Base-by-base conservation (phyloP, 1,139 yeast genomes). In the Kluyveromyces sp. region DNA sequence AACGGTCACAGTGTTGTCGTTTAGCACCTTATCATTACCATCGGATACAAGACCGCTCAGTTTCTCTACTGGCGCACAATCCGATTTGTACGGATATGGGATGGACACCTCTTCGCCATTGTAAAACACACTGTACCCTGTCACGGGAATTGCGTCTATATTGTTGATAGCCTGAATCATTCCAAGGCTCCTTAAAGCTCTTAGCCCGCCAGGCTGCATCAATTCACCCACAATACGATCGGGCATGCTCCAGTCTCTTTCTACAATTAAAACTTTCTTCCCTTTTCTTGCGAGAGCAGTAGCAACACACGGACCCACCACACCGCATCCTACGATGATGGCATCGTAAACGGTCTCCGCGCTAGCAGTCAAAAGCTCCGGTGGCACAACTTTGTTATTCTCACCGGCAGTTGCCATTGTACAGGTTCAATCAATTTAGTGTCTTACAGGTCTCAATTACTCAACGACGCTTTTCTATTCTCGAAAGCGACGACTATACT, bases 171-270 rank as follows among this genome's bases (percentile, higher is more conserved):
- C 81, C 50, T 78, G 77, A 22, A 75, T 75, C 84, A 92, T 78
- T 3, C 96, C 97, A 29, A 92, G 69, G 52, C 84, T 81, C 52
- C 74, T 71, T 47, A 92, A 70, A 1, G 96, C 94, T 59, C 83
- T 77, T 31, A 89, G 69, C 12, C 98, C 98, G 22, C 88, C 92
- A 3, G 99, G 99, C 64, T 92, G 99, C 74, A 92, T 74, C 57
- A 92, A 73, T 64, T 92, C 99, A 35, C 99, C 99, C 33, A 92
- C 98, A 47, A 92, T 92, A 54, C 98, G 75, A 64, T 92, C 96
- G 1, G 98, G 98, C 62, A 79, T 84, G 20, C 77, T 65, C 84
- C 96, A 83, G 61, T 87, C 96, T 52, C 97, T 75, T 64, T 92
- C 99, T 25, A 82, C 68, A 33, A 83, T 77, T 45, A 83, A 63